Percentiles rank a stretch among this genome's conserved stretches.
These are phyloP conservation scores for Kwoniella dejecticola DNA, from an alignment of 768 basidiomycete species.

Conservation along the genomic window DNA sequence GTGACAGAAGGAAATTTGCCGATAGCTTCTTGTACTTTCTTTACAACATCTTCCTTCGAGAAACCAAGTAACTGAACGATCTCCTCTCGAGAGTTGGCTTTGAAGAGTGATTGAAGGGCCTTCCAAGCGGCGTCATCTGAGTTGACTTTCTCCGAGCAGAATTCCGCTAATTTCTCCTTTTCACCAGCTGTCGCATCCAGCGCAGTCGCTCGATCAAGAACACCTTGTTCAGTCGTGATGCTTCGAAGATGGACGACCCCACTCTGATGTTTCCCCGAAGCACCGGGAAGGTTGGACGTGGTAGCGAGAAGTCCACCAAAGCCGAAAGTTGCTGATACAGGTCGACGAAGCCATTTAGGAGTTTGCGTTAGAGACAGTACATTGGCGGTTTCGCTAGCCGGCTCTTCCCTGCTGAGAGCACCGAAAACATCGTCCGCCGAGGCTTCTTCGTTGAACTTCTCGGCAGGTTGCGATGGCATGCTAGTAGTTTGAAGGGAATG, in stretches of 20 bases:
- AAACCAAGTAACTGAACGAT: conserved; percentile 87
- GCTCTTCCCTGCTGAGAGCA: conserved; percentile 61
- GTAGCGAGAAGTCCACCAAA: conserved; percentile 86
- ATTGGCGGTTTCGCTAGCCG: conserved; percentile 57
- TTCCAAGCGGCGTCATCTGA: conserved; percentile 71
- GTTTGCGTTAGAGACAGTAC: conserved; percentile 86
- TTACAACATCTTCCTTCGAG: conserved; percentile 79
- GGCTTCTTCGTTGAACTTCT: conserved; percentile 56
- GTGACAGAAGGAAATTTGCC: conserved; percentile 58
- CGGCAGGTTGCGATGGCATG: conserved; percentile 44
- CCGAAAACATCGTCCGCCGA: conserved; percentile 73
- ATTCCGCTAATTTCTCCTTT: conserved; percentile 62
- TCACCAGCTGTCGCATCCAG: conserved; percentile 66
- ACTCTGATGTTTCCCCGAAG: conserved; percentile 77
- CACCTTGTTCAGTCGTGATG: conserved; percentile 71
- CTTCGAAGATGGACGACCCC: conserved; percentile 75
- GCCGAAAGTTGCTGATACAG: conserved; percentile 78
- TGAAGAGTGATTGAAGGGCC: conserved; percentile 74
- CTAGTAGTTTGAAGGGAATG: conserved; percentile 94
- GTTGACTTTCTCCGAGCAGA: conserved; percentile 62
- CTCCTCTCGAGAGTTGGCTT: conserved; percentile 84
- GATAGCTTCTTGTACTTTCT: conserved; percentile 78
- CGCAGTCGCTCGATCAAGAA: conserved; percentile 73
- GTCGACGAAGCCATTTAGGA: conserved; percentile 94
- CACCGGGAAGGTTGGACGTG: conserved; percentile 67